These are phyloP conservation scores for Cladosporium halotolerans DNA, from an alignment of 2,329 filamentous ascomycete species.

Conservation along the genomic window DNA sequence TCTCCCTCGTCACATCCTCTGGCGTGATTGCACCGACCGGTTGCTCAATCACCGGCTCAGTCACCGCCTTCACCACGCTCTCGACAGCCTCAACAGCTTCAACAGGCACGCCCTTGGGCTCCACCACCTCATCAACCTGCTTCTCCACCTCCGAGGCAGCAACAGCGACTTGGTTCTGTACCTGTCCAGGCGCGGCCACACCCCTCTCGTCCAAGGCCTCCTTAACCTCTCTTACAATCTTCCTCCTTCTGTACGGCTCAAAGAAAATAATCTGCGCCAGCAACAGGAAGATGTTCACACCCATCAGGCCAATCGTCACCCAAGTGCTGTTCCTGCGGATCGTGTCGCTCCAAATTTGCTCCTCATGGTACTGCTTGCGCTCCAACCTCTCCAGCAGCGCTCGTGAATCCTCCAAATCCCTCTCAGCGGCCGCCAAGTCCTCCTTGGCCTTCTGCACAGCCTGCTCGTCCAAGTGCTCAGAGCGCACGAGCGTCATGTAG, in stretches of 20 bases:
- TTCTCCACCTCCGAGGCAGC: conserved; percentile 15
- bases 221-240: conserved; percentile 72
- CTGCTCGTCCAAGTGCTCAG: conserved; percentile 88
- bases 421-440: conserved; percentile 67
- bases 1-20: background rate
- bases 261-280: conserved; percentile 66
- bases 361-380: conserved; percentile 89
- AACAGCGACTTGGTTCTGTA: background rate
- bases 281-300: conserved; percentile 85
- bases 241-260: conserved; percentile 80
- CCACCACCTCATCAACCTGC: conserved; percentile 21
- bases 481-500: conserved; percentile 86
- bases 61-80: background rate
- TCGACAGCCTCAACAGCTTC: conserved; percentile 14
- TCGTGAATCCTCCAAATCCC: conserved; percentile 69
- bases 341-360: conserved; percentile 98
- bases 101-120: conserved; percentile 15
- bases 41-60: background rate
- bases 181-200: conserved; percentile 23
- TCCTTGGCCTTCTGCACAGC: conserved; percentile 68
- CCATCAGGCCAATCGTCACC: conserved; percentile 98
- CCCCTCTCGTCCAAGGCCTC: conserved; percentile 65
- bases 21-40: background rate
- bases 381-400: conserved; percentile 74
- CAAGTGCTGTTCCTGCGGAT: conserved; percentile 94